These are phyloP conservation scores for Candida tropicalis DNA, from an alignment of 1,139 yeast species.

Conservation along the genomic window DNA sequence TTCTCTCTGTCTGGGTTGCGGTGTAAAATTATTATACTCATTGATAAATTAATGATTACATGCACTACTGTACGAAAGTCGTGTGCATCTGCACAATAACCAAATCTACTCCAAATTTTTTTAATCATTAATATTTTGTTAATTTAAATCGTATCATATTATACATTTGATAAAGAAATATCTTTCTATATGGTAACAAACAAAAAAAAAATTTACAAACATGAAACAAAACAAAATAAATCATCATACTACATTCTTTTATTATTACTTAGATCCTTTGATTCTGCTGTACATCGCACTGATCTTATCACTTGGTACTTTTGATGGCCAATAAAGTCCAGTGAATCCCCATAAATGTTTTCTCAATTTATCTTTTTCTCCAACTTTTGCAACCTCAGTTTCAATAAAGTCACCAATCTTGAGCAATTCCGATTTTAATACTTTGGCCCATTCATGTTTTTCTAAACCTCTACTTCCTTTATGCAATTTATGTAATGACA, in stretches of 20 bases:
- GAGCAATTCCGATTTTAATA: conserved; percentile 72
- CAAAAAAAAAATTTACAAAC: neutral
- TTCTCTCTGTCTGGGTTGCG: neutral
- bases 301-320: conserved; percentile 80
- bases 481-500: conserved; percentile 72
- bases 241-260: too few species aligned
- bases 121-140: too few species aligned
- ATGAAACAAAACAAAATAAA: too few species aligned
- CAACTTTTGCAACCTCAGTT: conserved; percentile 17
- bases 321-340: conserved; percentile 89
- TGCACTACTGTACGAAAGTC: too few species aligned
- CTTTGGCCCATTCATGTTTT: conserved; percentile 80
- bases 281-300: conserved; percentile 82
- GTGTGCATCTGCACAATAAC: neutral
- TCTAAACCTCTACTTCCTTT: conserved; percentile 82
- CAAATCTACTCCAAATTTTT: too few species aligned
- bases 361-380: conserved; percentile 37
- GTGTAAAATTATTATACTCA: too few species aligned
- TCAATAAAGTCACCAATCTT: conserved; percentile 77
- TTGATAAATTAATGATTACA: too few species aligned
- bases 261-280: conserved; percentile 24
- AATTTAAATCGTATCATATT: neutral
- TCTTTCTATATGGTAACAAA: neutral
- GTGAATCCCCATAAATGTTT: conserved; percentile 93
- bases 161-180: too few species aligned